Base-by-base conservation (phyloP, 163 green algal species). In the Chlorella variabilis region DNA sequence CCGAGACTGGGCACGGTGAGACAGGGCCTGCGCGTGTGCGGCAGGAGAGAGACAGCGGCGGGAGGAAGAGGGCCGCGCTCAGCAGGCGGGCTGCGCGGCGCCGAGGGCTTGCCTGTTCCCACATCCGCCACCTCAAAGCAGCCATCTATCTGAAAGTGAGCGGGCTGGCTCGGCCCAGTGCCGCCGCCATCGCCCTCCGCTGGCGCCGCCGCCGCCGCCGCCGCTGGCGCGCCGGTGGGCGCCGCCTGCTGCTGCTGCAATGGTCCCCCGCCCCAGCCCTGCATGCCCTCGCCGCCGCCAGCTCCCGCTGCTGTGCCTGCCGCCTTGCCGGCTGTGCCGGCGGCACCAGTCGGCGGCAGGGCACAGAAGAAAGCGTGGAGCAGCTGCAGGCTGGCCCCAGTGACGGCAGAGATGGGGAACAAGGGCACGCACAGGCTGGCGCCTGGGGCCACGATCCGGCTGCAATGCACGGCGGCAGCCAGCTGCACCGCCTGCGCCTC, bases 361-460 rank as follows among this genome's bases (percentile, higher is more conserved):
- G 74, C 42, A 18, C 65, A 54, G 13, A 97, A 87, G 78, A 97
- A 96, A 23, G 85, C 79, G 77, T 97, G 94, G 73, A 97, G 86
- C 49, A 92, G 63, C 4, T 86, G 48, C 56, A 97, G 74, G 34
- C 92, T 91, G 3, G 62, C 27, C 49, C 93, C 93, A 0, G 87
- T 92, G 3, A 96, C 90, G 2, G 83, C 83, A 0, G 91, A 96
- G 8, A 93, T 84, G 11, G 73, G 48, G 70, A 97, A 94, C 38
- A 97, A 82, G 27, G 93, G 93, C 23, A 94, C 87, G 4, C 81
- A 67, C 18, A 87, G 33, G 23, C 58, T 33, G 1, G 23, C 23
- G n/a, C 73, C n/a, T 0, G 33, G 65, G 4, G 38, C 42, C n/a
- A 56, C 42, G 2, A 79, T 25, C 3, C 45, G 15, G 61, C 62